A percentile compares a stretch with the other conserved stretches of the same genome.
Evolutionary conservation across 2,329 filamentous ascomycete genomes (phyloP).

Genomic region (Pseudofabraea citricarpa): DNA sequence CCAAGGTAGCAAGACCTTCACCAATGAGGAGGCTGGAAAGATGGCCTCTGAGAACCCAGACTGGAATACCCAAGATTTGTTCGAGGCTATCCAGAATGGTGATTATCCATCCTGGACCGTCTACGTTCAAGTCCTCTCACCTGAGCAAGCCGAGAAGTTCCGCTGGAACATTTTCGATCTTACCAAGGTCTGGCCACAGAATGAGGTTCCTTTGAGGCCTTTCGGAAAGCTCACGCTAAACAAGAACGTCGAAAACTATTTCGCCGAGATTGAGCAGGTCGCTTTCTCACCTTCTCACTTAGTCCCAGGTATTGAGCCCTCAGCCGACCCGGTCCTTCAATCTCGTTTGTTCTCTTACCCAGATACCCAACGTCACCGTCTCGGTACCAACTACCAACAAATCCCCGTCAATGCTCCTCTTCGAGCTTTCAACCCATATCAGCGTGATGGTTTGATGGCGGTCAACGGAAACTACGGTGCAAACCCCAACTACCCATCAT

Average conservation of each 20-base stretch:
- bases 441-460: slow-evolving; percentile 69
- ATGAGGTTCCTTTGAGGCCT: slow-evolving; percentile 53
- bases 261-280: slow-evolving; percentile 64
- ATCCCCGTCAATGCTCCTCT: slow-evolving; percentile 43
- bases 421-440: slow-evolving; percentile 60
- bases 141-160: slow-evolving; percentile 56
- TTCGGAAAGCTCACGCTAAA: slow-evolving; percentile 62
- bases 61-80: slow-evolving; percentile 58
- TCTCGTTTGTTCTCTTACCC: slow-evolving; percentile 67
- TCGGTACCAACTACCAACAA: slow-evolving; percentile 56
- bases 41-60: slow-evolving; percentile 56
- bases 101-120: slow-evolving; percentile 60
- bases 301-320: slow-evolving; percentile 63
- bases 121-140: slow-evolving; percentile 58
- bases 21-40: slow-evolving; percentile 48
- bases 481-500: slow-evolving; percentile 53
- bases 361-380: slow-evolving; percentile 55
- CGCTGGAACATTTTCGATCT: slow-evolving; percentile 63
- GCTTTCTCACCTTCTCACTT: slow-evolving; percentile 66
- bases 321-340: slow-evolving; percentile 66
- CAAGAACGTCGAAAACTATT: slow-evolving; percentile 58
- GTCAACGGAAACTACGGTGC: slow-evolving; percentile 60
- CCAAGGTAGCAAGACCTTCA: slow-evolving; percentile 57
- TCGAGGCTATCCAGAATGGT: slow-evolving; percentile 55
- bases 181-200: slow-evolving; percentile 66